Evolutionary conservation across 139 green algal genomes (phyloP), one percentile per base, ranked within the genome.

Genomic region (Closterium sp.): DNA sequence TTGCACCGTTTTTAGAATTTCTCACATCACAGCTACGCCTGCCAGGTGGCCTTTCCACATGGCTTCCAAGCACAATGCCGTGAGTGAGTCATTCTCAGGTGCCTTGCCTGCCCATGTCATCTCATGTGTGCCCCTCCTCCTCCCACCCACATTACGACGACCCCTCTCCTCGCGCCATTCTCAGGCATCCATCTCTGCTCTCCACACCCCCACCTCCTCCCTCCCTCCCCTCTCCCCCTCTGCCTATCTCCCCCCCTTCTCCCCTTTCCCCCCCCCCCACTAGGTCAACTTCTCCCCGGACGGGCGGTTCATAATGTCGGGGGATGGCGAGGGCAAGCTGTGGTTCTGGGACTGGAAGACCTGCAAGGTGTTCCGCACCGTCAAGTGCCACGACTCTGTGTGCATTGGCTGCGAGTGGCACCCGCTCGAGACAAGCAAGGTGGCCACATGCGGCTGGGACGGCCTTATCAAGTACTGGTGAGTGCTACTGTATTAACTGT

Each of bases 331-430:
- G 85, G 98, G 98, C 25, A 97, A 96, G 84, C 95, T 95, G 76
- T 97, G 97, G 92, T 98, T 99, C 89, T 99, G 98, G 98, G 98
- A 99, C 95, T 99, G 98, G 97, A 97, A 97, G 90, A 97, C 96
- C 16, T 95, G 95, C 33, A 97, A 97, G 94, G 91, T 94, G 16
- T 93, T 95, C 90, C 92, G 92, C 32, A 95, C 91, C 9, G 33
- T 96, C 84, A 96, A 95, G 94, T 97, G 97, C 35, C 98, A 99
- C 95, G 97, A 99, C 33, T 97, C 98, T 38, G 97, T 96, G 94
- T 98, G 96, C 64, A 98, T 99, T 32, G 98, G 97, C 32, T 91
- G 43, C 36, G 96, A 96, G 86, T 99, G 98, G 98, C 97, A 99
- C 95, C 98, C 98, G 0, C 91, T 98, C 86, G 97, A 99, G 95